Evolutionary conservation across 306 rosid species (phyloP).

Genomic region (Casuarina cunninghamiana): DNA sequence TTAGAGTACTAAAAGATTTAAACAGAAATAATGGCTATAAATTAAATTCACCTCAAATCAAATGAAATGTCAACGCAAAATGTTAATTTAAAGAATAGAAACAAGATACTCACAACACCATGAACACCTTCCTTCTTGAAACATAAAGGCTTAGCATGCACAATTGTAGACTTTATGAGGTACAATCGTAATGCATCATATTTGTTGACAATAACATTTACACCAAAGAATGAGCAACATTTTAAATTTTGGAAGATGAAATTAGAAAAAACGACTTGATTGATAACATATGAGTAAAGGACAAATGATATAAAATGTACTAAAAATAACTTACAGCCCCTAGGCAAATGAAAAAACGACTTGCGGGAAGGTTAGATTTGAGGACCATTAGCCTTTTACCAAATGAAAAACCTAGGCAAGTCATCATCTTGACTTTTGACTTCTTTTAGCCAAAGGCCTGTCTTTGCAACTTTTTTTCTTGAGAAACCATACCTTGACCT

Average conservation of each 20-base stretch:
- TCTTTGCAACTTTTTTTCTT: background rate
- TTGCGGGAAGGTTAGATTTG: too few species aligned
- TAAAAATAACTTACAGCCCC: conserved; percentile 56
- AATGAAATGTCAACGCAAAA: background rate
- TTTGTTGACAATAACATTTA: conserved; percentile 20
- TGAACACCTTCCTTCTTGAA: conserved; percentile 97
- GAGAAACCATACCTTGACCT: background rate
- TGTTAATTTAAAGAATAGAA: background rate
- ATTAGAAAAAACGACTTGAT: conserved; percentile 6
- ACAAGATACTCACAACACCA: conserved; percentile 80
- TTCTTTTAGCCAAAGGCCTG: background rate
- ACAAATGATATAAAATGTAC: background rate
- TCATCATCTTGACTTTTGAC: background rate
- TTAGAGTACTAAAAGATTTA: background rate
- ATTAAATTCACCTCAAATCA: background rate
- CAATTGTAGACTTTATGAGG: conserved; percentile 93
- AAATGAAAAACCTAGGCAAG: background rate
- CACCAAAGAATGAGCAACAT: background rate
- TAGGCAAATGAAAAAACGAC: too few species aligned
- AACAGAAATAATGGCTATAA: background rate
- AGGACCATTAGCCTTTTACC: background rate
- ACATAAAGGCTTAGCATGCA: conserved; percentile 88
- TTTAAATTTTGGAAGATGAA: conserved; percentile 10
- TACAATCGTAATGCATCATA: conserved; percentile 91
- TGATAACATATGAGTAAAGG: background rate